These are phyloP conservation scores for Ceratobasidium sp. DNA, from an alignment of 1,284 basidiomycete species.

Conservation along the genomic window DNA sequence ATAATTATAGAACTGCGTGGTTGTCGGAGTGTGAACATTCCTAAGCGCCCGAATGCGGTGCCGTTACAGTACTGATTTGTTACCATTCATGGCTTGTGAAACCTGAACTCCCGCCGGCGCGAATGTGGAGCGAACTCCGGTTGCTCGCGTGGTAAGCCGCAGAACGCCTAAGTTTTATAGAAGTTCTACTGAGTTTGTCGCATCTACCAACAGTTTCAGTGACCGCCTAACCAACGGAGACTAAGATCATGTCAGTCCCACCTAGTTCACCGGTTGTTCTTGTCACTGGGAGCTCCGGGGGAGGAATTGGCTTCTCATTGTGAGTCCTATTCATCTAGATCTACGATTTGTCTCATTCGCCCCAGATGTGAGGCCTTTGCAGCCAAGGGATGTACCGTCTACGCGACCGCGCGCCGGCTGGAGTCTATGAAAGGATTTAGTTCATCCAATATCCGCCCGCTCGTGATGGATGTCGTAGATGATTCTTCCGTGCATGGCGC, in stretches of 20 bases:
- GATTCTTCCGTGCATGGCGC: slow-evolving; percentile 59
- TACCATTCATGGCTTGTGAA: no score
- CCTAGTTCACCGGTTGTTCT: slow-evolving; percentile 45
- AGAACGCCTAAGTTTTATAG: no score
- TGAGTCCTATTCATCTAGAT: neutral
- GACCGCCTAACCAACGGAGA: neutral
- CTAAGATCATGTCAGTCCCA: slow-evolving; percentile 18
- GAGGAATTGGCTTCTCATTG: slow-evolving; percentile 45
- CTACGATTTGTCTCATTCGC: neutral
- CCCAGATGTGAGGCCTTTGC: slow-evolving; percentile 73
- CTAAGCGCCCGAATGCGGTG: no score
- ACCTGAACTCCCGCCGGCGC: no score
- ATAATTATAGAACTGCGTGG: no score
- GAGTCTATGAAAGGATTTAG: slow-evolving; percentile 67
- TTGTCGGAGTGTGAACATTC: no score
- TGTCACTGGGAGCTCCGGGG: slow-evolving; percentile 46
- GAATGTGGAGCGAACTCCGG: no score
- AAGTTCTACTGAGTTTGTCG: no score
- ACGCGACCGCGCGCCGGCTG: slow-evolving; percentile 72
- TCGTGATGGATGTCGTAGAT: slow-evolving; percentile 68
- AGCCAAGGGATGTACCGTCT: slow-evolving; percentile 69
- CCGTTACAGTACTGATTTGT: no score
- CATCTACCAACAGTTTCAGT: neutral
- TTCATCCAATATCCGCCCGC: slow-evolving; percentile 60
- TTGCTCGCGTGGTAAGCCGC: no score